phyloP scores from a whole-genome alignment of 2,329 filamentous ascomycete genomes.

The Zasmidium angulare region DNA sequence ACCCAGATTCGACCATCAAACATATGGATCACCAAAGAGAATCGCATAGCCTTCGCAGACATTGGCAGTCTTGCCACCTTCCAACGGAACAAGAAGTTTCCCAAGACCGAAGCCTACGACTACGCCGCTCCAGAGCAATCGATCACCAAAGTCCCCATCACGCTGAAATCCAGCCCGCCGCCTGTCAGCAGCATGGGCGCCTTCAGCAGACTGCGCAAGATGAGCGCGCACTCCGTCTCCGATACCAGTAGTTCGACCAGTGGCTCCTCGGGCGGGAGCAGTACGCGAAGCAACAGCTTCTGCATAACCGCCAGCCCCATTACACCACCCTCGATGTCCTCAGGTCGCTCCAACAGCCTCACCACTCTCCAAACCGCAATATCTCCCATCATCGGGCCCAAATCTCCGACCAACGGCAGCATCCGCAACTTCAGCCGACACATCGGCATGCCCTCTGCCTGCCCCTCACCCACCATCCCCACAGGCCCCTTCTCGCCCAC shows the following conservation, averaged over 20 bases:
- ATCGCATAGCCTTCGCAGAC: constrained; percentile 68
- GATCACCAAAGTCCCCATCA: constrained; percentile 42
- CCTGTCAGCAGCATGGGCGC: constrained; percentile 29
- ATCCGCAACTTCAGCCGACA: constrained; percentile 30
- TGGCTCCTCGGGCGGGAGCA: constrained; percentile 32
- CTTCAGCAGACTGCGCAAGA: constrained; percentile 32
- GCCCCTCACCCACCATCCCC: constrained; percentile 16
- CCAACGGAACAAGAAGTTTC: constrained; percentile 53
- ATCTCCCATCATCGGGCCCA: constrained; percentile 15
- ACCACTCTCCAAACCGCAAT: constrained; percentile 20
- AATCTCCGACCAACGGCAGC: constrained; percentile 22
- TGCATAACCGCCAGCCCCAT: constrained; percentile 24
- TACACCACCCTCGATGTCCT: constrained; percentile 24
- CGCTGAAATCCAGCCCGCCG: constrained; percentile 30
- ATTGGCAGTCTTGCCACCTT: constrained; percentile 51
- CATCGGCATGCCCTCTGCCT: constrained; percentile 13
- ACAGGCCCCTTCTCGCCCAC: constrained; percentile 15
- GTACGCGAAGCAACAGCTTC: constrained; percentile 32
- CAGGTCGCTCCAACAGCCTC: constrained; percentile 27
- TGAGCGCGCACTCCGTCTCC: constrained; percentile 27
- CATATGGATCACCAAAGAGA: constrained; percentile 64
- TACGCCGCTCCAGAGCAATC: constrained; percentile 71
- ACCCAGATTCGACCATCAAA: constrained; percentile 70
- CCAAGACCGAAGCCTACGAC: constrained; percentile 70
- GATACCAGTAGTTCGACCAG: constrained; percentile 33